Evolutionary conservation across 345 rosid genomes (phyloP), one percentile per base, ranked within the genome.

Genomic region (Brassica juncea): DNA sequence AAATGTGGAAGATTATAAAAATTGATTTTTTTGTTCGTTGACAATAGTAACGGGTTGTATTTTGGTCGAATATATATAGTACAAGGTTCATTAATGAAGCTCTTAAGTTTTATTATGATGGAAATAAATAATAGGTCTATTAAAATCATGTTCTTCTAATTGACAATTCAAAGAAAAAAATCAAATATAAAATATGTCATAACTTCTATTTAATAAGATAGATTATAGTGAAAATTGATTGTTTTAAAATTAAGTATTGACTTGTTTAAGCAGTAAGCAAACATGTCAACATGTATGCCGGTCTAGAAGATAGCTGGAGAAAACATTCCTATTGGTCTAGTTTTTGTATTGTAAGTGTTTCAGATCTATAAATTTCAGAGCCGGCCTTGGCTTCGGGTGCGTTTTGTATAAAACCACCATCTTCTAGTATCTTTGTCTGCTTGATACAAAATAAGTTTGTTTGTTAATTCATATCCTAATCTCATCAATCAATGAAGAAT

Each of bases 401-500:
- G 2, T 54, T 52, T 15, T 57, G 67, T 72, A 39, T 73, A 27
- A 44, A 44, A 16, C 14, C 60, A n/a, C 19, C 57, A 47, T 74
- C 61, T 64, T 49, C 54, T 65, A 64, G 47, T n/a, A 61, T 58
- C 23, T 35, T 14, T 16, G 16, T 54, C 59, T 15, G 59, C 59
- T 15, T 54, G 2, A 2, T 54, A 16, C 59, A 16, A 6, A 54
- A 54, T 15, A 54, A 2, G 9, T 54, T n/a, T 52, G 6, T 54
- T 54, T 21, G 62, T 21, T 58, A 54, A 47, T 12, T 54, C 60
- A 54, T 54, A 16, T 54, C 9, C 19, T 54, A 3, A 11, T 60
- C 65, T 49, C 77, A 63, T 74, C 32, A 28, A 73, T 74, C 31
- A 47, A 63, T 49, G 77, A 63, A 15, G 21, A 64, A 47, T 73